Evolutionary conservation across 2,329 filamentous ascomycete species (phyloP), one percentile per base, ranked within the genome.

Genomic region (Scorias spongiosa): DNA sequence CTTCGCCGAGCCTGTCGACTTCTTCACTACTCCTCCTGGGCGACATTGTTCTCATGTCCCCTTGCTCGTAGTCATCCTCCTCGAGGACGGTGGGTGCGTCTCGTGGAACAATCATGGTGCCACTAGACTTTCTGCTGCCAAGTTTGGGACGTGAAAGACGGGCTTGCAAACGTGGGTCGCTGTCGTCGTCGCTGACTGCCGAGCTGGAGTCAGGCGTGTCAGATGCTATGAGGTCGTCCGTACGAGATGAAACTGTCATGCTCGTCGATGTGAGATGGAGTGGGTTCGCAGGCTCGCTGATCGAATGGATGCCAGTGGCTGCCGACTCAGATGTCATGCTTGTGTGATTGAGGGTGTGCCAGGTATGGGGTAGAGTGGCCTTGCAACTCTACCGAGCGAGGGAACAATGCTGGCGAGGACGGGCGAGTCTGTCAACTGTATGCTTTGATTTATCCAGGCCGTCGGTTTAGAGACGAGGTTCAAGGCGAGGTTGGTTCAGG

Each of bases 31-130:
- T 94, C 55, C 89, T 72, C 53, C 89, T 73, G 2, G 89, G 89
- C 61, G 88, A 95, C 89, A 98, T 96, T 48, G 86, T 84, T 56
- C 89, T 72, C 48, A 91, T 88, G 62, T 95, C 88, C 60, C 86
- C 83, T 18, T 87, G 82, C 20, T 87, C 85, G 54, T 87, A 84
- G 49, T 84, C 74, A 49, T 82, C 75, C 34, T 78, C 72, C 45
- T 83, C 78, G 44, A 84, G 76, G 44, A 78, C 75, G 5, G 75
- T 76, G 10, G 51, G 49, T n/a, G 55, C 55, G 55, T 86, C 81
- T 48, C 84, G 75, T 18, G 81, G 78, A 5, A 91, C 81, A 45
- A 87, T 82, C 51, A 89, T 80, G 30, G 83, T 85, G 43, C 82
- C 83, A 59, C 82, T 88, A 57, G 79, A 82, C 63, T 85, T 84